Evolutionary conservation across 768 basidiomycete species (phyloP), one percentile per base, ranked within the genome.

Genomic region (Pleurotus tuber-regium): DNA sequence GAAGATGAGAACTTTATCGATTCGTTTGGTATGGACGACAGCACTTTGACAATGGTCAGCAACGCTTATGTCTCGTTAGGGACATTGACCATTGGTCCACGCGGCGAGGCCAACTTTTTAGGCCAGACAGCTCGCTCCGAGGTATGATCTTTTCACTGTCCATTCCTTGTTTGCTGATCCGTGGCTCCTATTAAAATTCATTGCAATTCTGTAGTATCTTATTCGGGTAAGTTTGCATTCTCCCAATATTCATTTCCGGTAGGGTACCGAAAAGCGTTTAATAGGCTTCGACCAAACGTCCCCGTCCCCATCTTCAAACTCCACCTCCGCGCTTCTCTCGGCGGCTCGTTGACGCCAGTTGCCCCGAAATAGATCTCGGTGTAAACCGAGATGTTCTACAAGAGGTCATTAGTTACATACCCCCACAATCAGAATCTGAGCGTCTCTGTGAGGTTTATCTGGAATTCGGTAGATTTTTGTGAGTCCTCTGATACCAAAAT

Each of bases 91-190:
- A 71, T 86, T 21, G 80, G 76, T n/a, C 62, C 73, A 19, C 63
- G 76, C 41, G 82, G 82, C 0, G 79, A 80, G 55, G 72, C 77
- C 0, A 74, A 66, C 29, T 86, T 83, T 61, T 71, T 83, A 52
- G 85, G 87, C 14, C 74, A 76, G 52, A 88, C 84, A 0, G 82
- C 87, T 4, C 78, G 84, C 30, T 74, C 83, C 19, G 86, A 89
- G 74, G 86, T 86, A 56, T 44, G 77, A 59, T 18, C 44, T 43
- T 19, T 23, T 42, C 25, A 7, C 23, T 8, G 29, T 4, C 25
- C 26, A 4, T 18, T 29, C 26, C 41, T 24, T 47, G n/a, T n/a
- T 35, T n/a, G 46, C 29, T 35, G 46, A 35, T 21, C 25, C 23
- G 33, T 51, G 28, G 24, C 51, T 59, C 49, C n/a, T n/a, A n/a